Percentiles rank a stretch among this genome's conserved stretches.
phyloP scores from a whole-genome alignment of 495 filamentous ascomycete genomes.

The Cladorrhinum samala region DNA sequence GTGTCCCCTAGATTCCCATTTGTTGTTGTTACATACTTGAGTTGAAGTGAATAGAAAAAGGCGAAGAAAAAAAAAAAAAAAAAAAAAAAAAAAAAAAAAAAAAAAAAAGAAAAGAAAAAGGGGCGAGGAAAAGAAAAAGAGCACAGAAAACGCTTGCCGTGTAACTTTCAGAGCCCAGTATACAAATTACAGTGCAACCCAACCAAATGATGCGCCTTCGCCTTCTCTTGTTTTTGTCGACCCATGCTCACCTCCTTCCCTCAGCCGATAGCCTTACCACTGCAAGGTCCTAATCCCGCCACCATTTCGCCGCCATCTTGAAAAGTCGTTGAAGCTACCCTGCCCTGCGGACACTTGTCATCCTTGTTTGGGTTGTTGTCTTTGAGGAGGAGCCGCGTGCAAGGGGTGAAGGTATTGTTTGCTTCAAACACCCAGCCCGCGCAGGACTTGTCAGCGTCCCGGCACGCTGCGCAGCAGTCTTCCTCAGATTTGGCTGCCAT shows the following conservation, averaged over 20 bases:
- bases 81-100: no score
- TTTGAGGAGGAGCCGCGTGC: conserved; percentile 12
- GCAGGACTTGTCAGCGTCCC: conserved; percentile 7
- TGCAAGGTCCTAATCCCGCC: conserved; percentile 19
- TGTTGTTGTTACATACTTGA: no score
- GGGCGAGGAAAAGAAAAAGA: no score
- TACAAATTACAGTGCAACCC: no score
- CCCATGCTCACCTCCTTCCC: neutral
- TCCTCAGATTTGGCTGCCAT: conserved; percentile 4
- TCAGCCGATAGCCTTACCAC: neutral
- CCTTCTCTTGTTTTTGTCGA: no score
- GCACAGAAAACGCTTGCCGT: no score
- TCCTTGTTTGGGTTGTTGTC: neutral
- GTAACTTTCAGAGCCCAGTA: no score
- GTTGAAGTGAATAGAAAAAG: no score
- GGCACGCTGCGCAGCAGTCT: conserved; percentile 20
- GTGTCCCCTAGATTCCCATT: no score
- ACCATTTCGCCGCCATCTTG: neutral
- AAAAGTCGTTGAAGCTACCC: conserved; percentile 8
- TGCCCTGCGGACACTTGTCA: conserved; percentile 13
- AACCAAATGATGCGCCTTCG: no score
- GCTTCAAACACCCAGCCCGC: conserved; percentile 22
- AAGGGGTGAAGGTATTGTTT: conserved; percentile 15
- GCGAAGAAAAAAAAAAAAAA: no score
- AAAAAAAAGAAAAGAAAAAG: no score